Conservation (phyloP, 768 basidiomycete species). For the Russula brevipes region DNA sequence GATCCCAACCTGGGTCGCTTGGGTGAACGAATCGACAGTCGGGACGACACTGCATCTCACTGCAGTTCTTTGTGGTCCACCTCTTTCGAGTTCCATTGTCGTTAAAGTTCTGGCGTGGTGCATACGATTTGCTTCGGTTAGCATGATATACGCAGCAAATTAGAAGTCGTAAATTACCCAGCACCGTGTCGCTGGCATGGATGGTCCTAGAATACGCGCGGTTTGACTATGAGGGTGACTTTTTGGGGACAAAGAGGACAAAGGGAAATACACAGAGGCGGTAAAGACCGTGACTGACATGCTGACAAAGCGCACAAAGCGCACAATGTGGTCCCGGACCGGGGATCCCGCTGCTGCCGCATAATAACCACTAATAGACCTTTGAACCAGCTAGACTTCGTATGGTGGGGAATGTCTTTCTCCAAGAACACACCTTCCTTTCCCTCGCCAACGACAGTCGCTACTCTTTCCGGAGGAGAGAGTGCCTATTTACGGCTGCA, state of each 20-base stretch:
- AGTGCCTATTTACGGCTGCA: not conserved
- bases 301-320: too few relatives aligned
- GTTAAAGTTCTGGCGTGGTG: slow-evolving; percentile 12
- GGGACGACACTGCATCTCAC: not conserved
- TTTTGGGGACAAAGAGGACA: not conserved
- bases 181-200: slow-evolving; percentile 9
- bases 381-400: too few relatives aligned
- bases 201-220: not conserved
- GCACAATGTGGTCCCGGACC: not conserved
- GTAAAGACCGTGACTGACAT: too few relatives aligned
- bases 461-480: not conserved
- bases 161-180: not conserved
- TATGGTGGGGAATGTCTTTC: too few relatives aligned
- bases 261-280: too few relatives aligned
- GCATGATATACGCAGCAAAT: not conserved
- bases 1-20: slow-evolving; percentile 17
- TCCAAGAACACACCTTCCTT: not conserved
- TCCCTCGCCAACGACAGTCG: not conserved
- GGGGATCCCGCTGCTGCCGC: not conserved
- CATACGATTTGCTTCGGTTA: not conserved
- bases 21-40: slow-evolving; percentile 17
- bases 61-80: not conserved
- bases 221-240: not conserved
- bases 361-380: too few relatives aligned
- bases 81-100: slow-evolving; percentile 9